These are phyloP conservation scores for Lachnellula hyalina DNA, from an alignment of 2,329 filamentous ascomycete genomes.

Conservation along the genomic window DNA sequence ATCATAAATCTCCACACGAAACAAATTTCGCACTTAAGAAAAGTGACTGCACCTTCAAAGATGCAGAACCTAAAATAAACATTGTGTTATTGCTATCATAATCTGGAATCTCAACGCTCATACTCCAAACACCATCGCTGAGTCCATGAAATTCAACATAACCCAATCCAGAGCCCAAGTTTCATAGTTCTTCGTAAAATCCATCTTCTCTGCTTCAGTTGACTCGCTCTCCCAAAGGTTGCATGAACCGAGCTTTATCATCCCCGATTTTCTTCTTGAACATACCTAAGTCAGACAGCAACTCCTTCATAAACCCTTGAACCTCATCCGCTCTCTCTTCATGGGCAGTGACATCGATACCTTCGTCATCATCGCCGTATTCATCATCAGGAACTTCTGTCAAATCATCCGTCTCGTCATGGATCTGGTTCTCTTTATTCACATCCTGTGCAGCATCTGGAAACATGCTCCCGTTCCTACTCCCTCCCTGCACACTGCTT, in stretches of 20 bases:
- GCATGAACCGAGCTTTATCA: conserved; percentile 64
- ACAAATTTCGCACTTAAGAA: no score
- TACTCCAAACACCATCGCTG: conserved; percentile 24
- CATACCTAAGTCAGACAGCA: conserved; percentile 72
- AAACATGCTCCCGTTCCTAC: conserved; percentile 8
- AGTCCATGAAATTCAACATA: conserved; percentile 3
- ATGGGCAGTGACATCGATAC: conserved; percentile 44
- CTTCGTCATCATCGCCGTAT: conserved; percentile 57
- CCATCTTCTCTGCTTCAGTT: conserved; percentile 21
- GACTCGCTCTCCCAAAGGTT: conserved; percentile 41
- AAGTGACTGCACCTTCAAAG: not conserved
- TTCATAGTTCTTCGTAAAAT: not conserved
- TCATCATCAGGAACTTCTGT: conserved; percentile 27
- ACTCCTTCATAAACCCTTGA: conserved; percentile 78
- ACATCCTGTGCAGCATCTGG: conserved; percentile 16
- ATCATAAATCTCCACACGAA: no score
- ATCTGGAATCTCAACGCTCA: not conserved
- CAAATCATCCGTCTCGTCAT: conserved; percentile 12
- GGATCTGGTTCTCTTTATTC: conserved; percentile 27
- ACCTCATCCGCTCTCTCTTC: conserved; percentile 57
- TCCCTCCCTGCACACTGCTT: conserved; percentile 19
- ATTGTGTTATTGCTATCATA: not conserved
- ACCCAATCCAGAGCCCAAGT: not conserved
- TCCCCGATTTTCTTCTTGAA: conserved; percentile 84
- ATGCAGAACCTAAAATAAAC: not conserved